Percentiles rank a stretch among this genome's conserved stretches.
Conservation (phyloP, 371 early-diverging fungal species). For the Blakeslea trispora region DNA sequence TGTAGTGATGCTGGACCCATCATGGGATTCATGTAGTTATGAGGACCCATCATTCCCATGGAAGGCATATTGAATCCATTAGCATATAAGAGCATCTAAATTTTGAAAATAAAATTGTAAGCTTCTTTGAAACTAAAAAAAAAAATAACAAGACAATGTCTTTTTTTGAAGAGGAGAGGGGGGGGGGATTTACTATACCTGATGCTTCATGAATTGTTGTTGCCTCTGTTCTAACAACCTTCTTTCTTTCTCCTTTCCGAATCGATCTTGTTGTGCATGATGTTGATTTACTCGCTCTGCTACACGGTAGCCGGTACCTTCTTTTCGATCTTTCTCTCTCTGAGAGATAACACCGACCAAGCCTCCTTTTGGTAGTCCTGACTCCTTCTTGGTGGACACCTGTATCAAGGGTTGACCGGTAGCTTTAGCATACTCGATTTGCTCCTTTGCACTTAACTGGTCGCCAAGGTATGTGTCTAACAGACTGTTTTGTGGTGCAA, state of each 20-base stretch:
- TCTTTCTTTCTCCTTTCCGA: slow-evolving; percentile 52
- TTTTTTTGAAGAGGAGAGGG: background rate
- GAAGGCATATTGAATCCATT: slow-evolving; percentile 33
- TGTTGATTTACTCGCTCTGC: slow-evolving; percentile 42
- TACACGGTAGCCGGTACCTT: slow-evolving; percentile 39
- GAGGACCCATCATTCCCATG: slow-evolving; percentile 31
- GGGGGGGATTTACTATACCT: too few relatives aligned
- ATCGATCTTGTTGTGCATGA: slow-evolving; percentile 31
- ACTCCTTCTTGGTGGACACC: slow-evolving; percentile 41
- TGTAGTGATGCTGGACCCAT: slow-evolving; percentile 13
- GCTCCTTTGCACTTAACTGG: slow-evolving; percentile 51
- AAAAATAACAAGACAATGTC: background rate
- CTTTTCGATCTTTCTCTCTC: slow-evolving; percentile 44
- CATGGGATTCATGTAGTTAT: slow-evolving; percentile 21
- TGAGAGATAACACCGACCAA: slow-evolving; percentile 53
- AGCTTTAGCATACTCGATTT: slow-evolving; percentile 49
- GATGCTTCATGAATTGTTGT: slow-evolving; percentile 49
- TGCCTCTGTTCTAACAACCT: slow-evolving; percentile 52
- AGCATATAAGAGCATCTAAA: slow-evolving; percentile 51
- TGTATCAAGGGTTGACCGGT: slow-evolving; percentile 55
- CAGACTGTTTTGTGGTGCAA: slow-evolving; percentile 50
- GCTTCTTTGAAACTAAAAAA: too few relatives aligned
- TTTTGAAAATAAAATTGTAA: too few relatives aligned
- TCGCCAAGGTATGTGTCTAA: slow-evolving; percentile 46
- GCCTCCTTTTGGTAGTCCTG: slow-evolving; percentile 39